phyloP scores from a whole-genome alignment of 805 yeast species.

The Spathaspora boniae region DNA sequence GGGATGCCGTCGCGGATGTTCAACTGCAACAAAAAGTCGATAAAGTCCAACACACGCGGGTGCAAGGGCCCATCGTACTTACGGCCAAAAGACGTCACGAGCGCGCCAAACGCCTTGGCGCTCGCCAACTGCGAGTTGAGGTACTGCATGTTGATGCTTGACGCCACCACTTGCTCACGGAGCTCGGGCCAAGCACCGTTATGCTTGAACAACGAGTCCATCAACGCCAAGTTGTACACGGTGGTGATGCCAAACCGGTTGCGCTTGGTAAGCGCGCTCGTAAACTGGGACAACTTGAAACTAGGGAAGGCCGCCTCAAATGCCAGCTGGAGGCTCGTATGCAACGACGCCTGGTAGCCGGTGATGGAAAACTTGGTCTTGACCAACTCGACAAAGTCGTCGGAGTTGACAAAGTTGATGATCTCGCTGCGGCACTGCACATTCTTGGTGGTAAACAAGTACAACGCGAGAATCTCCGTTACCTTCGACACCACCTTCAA shows the following conservation, averaged over 20 bases:
- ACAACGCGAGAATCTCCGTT: slow-evolving; percentile 71
- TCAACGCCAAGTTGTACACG: slow-evolving; percentile 55
- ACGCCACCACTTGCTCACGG: slow-evolving; percentile 49
- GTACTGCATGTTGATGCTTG: slow-evolving; percentile 62
- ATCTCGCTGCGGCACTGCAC: slow-evolving; percentile 41
- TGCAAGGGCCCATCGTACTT: slow-evolving; percentile 22
- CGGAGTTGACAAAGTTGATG: slow-evolving; percentile 35
- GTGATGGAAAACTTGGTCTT: slow-evolving; percentile 37
- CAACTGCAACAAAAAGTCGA: slow-evolving; percentile 48
- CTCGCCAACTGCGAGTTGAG: slow-evolving; percentile 64
- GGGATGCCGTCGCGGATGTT: slow-evolving; percentile 52
- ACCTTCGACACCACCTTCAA: slow-evolving; percentile 61
- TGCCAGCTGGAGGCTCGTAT: slow-evolving; percentile 38
- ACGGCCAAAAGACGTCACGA: slow-evolving; percentile 63
- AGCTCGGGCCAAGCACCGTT: slow-evolving; percentile 39
- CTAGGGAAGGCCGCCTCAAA: slow-evolving; percentile 50
- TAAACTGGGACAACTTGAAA: slow-evolving; percentile 49
- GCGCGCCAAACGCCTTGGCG: slow-evolving; percentile 75
- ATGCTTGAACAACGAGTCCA: slow-evolving; percentile 57
- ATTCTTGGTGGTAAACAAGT: slow-evolving; percentile 56
- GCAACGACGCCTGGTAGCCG: slow-evolving; percentile 46
- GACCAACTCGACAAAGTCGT: slow-evolving; percentile 29
- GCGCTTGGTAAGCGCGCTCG: slow-evolving; percentile 41
- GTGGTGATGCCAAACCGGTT: slow-evolving; percentile 51
- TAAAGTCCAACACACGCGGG: slow-evolving; percentile 34